phyloP scores from a whole-genome alignment of 2,329 filamentous ascomycete species.

The Aspergillus carbonarius region DNA sequence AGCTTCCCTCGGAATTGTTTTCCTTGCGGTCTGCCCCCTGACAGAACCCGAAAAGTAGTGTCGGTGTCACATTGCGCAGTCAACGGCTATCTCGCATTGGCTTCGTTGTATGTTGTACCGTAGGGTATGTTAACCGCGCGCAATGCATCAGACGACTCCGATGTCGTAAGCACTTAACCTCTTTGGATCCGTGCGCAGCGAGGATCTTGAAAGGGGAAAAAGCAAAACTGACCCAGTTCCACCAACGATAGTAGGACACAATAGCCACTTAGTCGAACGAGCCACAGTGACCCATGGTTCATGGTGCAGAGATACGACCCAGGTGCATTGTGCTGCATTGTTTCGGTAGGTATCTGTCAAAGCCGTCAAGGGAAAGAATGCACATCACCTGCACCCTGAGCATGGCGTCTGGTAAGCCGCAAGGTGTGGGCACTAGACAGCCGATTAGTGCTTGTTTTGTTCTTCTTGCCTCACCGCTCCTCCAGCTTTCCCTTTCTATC shows the following conservation, averaged over 20 bases:
- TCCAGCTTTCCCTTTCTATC: not conserved
- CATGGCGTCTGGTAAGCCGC: conserved; percentile 1
- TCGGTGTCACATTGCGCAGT: not conserved
- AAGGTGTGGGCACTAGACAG: not conserved
- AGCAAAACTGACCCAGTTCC: not conserved
- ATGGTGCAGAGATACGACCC: not conserved
- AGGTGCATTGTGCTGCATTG: not conserved
- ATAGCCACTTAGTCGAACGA: not conserved
- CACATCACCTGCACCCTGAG: not conserved
- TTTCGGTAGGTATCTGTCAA: conserved; percentile 8
- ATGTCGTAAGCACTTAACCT: not conserved
- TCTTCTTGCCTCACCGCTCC: conserved; percentile 7
- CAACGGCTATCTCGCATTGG: conserved; percentile 12
- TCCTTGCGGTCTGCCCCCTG: not conserved
- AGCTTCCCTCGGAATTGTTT: not conserved
- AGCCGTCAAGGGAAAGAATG: conserved; percentile 1
- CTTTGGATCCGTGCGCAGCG: not conserved
- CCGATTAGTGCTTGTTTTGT: not conserved
- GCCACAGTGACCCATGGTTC: not conserved
- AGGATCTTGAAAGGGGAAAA: not conserved
- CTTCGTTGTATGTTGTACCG: not conserved
- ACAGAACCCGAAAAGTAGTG: too few relatives aligned
- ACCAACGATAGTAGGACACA: not conserved
- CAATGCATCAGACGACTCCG: not conserved
- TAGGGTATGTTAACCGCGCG: not conserved